Conservation (phyloP, 2,329 filamentous ascomycete genomes). For the Penicillium sp. region DNA sequence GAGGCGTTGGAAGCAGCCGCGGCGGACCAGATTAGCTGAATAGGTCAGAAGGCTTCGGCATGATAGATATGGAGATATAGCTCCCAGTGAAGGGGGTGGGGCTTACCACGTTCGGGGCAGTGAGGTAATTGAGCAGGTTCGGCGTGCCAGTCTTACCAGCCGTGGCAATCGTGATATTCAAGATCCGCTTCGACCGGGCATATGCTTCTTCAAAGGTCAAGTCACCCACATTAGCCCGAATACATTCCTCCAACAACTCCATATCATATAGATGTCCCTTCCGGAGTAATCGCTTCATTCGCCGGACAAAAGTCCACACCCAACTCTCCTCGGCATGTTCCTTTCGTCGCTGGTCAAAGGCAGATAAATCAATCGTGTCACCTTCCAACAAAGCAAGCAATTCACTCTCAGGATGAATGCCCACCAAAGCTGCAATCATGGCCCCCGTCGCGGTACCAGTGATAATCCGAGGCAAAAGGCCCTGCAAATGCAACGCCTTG, state of each 20-base stretch:
- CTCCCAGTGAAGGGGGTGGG: neutral
- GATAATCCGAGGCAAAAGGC: conserved; percentile 83
- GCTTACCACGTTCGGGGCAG: conserved; percentile 86
- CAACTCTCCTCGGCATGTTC: conserved; percentile 36
- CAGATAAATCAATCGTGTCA: conserved; percentile 77
- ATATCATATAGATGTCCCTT: conserved; percentile 86
- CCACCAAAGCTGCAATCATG: conserved; percentile 83
- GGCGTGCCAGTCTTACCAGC: conserved; percentile 74
- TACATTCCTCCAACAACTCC: conserved; percentile 77
- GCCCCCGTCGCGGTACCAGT: conserved; percentile 89
- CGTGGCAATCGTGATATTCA: conserved; percentile 90
- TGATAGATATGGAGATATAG: neutral
- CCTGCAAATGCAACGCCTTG: conserved; percentile 78
- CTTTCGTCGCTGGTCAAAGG: conserved; percentile 60
- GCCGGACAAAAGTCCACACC: conserved; percentile 63
- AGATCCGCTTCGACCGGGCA: conserved; percentile 75
- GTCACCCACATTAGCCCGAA: conserved; percentile 82
- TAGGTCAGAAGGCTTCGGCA: neutral
- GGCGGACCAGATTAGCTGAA: conserved; percentile 58
- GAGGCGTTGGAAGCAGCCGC: conserved; percentile 46
- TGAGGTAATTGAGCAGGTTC: conserved; percentile 86
- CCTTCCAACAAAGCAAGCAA: conserved; percentile 74
- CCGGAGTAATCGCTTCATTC: conserved; percentile 67
- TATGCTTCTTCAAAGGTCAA: conserved; percentile 94
- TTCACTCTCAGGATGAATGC: conserved; percentile 84